These are phyloP conservation scores for Pythium scleroteichum DNA, from an alignment of 352 stramenopile species.

Conservation along the genomic window DNA sequence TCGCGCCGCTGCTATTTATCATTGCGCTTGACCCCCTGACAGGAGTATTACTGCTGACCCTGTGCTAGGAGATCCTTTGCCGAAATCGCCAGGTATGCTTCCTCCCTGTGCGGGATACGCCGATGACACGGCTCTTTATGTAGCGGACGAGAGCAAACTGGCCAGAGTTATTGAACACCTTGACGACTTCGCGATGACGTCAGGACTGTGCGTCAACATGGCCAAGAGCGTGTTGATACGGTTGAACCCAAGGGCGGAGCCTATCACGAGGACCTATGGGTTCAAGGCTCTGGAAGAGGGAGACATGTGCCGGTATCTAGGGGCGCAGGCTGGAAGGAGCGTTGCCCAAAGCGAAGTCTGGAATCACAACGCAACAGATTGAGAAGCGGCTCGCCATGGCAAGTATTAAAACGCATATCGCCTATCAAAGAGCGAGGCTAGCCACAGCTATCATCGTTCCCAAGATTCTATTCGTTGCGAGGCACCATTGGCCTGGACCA, in stretches of 20 bases:
- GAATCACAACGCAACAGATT: neutral
- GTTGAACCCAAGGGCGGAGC: neutral
- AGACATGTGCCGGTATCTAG: too few species aligned
- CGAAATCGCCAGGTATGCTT: too few species aligned
- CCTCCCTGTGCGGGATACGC: too few species aligned
- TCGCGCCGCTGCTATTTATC: constrained; percentile 14
- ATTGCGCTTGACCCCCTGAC: constrained; percentile 6
- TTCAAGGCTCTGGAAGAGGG: neutral
- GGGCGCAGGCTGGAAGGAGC: too few species aligned
- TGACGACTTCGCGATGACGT: neutral
- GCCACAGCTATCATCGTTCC: constrained; percentile 8
- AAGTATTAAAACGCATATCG: neutral
- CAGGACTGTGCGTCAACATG: neutral
- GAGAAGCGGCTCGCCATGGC: neutral
- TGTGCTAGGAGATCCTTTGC: too few species aligned
- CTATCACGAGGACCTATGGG: too few species aligned
- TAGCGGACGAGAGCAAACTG: neutral
- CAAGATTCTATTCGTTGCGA: constrained; percentile 15
- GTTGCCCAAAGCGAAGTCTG: neutral
- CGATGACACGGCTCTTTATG: neutral
- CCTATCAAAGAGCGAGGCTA: neutral
- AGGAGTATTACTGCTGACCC: neutral
- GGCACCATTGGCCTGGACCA: constrained; percentile 2
- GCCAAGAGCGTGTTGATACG: neutral
- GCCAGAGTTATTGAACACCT: neutral